phyloP scores from a whole-genome alignment of 257 asterid genomes.

The Solanum neorickii region DNA sequence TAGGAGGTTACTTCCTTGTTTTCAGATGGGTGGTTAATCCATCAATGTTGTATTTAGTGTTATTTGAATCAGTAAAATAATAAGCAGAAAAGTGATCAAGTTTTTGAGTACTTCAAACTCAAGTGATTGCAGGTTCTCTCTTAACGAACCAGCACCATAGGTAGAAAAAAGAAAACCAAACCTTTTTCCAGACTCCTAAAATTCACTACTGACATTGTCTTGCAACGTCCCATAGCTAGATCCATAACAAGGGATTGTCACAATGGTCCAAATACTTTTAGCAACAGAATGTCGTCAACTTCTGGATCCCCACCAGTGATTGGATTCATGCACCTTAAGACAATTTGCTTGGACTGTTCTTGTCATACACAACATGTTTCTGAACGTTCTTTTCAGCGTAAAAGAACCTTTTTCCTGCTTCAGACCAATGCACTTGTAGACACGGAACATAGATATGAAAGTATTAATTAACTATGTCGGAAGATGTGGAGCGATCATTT shows the following conservation, averaged over 20 bases:
- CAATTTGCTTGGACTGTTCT: not conserved
- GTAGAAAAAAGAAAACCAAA: not conserved
- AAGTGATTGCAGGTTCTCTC: too few relatives aligned
- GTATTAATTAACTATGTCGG: not conserved
- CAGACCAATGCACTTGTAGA: not conserved
- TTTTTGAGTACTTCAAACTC: not conserved
- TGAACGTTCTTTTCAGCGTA: not conserved
- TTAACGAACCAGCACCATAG: too few relatives aligned
- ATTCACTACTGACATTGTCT: not conserved
- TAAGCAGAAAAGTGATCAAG: not conserved
- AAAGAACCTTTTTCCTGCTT: not conserved
- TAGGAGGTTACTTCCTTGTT: not conserved
- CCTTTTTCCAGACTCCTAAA: rapidly evolving
- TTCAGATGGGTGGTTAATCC: not conserved
- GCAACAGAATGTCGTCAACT: not conserved
- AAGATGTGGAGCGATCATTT: not conserved
- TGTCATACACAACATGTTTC: not conserved
- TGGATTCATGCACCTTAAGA: not conserved
- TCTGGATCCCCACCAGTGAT: not conserved
- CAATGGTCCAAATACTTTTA: not conserved
- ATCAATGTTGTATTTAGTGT: not conserved
- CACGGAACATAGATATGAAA: not conserved
- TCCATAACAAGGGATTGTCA: not conserved
- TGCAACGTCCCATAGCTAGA: not conserved
- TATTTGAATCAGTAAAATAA: not conserved